Base-by-base conservation (phyloP, 2,329 filamentous ascomycete species). In the Cryphonectria naterciae region DNA sequence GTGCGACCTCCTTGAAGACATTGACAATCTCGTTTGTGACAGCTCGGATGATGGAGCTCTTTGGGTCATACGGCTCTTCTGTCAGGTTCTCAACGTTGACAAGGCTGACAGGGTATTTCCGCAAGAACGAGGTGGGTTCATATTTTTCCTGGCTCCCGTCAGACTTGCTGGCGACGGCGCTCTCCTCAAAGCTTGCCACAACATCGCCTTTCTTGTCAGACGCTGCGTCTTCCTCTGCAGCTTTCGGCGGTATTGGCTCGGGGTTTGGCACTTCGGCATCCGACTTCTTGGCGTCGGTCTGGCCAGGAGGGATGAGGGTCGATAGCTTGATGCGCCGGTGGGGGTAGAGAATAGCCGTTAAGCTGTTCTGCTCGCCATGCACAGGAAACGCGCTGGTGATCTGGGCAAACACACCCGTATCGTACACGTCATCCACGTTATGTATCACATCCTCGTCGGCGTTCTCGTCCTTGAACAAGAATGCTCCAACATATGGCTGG, bases 11-110 rank as follows among this genome's bases (percentile, higher is more conserved):
- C 83, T 98, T 98, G 86, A 98, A 98, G 0, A 97, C 96, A 79
- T 98, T 98, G 79, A 99, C 94, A 73, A 99, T 98, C 83, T 99
- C 97, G 77, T 95, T 97, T 65, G 95, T 96, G 62, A 99, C 90
- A 17, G 96, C 96, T 69, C 94, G 91, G 72, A 98, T 94, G 46
- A 96, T 91, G 25, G 92, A 91, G 77, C 92, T 96, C 82, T 95
- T 97, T 78, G 94, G 92, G 80, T 98, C 96, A 79, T 93, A 93
- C 0, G 94, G 91, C 77, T 97, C 92, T 77, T 99, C 96, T 0
- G 86, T 85, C 68, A 99, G 86, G 76, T 99, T 99, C 73, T 98
- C 94, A 54, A 98, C 95, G 76, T 97, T 97, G 75, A 97, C 96
- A 67, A 99, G 86, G 79, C 94, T 98, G 78, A 99, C 95, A 8